These are phyloP conservation scores for Candida rishiriensis DNA, from an alignment of 805 yeast genomes.

Conservation along the genomic window DNA sequence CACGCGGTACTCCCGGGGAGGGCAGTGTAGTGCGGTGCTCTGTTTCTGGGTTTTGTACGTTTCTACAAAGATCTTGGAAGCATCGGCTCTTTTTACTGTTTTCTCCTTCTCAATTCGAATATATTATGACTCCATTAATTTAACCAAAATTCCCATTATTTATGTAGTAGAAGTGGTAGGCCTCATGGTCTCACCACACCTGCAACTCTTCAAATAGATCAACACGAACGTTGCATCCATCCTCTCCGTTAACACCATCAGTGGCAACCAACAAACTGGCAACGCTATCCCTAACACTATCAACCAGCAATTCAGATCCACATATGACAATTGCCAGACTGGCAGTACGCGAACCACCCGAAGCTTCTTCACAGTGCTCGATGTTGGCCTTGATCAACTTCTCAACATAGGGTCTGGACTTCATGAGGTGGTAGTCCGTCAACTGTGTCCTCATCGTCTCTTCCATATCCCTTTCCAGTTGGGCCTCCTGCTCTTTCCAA, in stretches of 20 bases:
- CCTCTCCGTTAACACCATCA: too few relatives aligned
- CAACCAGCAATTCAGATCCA: conserved; percentile 53
- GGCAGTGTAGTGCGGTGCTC: too few relatives aligned
- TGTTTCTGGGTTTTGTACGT: too few relatives aligned
- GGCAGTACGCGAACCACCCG: conserved; percentile 13
- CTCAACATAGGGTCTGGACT: conserved; percentile 9
- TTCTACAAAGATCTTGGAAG: too few relatives aligned
- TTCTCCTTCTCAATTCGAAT: too few relatives aligned
- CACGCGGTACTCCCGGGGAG: too few relatives aligned
- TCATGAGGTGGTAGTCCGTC: conserved; percentile 10
- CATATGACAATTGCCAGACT: conserved; percentile 50
- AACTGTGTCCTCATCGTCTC: conserved; percentile 8
- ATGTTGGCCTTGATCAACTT: conserved; percentile 10
- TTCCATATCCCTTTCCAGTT: not conserved
- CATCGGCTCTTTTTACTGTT: too few relatives aligned
- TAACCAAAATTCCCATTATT: too few relatives aligned
- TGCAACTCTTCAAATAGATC: conserved; percentile 57
- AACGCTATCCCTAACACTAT: conserved; percentile 43
- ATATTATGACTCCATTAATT: too few relatives aligned
- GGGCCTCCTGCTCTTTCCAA: too few relatives aligned
- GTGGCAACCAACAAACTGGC: conserved; percentile 13
- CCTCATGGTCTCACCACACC: conserved; percentile 38
- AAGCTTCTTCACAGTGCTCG: conserved; percentile 27
- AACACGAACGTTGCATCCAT: conserved; percentile 28
- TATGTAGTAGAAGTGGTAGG: too few relatives aligned